Conservation (phyloP, 2,329 filamentous ascomycete species). For the Nakataea oryzae region DNA sequence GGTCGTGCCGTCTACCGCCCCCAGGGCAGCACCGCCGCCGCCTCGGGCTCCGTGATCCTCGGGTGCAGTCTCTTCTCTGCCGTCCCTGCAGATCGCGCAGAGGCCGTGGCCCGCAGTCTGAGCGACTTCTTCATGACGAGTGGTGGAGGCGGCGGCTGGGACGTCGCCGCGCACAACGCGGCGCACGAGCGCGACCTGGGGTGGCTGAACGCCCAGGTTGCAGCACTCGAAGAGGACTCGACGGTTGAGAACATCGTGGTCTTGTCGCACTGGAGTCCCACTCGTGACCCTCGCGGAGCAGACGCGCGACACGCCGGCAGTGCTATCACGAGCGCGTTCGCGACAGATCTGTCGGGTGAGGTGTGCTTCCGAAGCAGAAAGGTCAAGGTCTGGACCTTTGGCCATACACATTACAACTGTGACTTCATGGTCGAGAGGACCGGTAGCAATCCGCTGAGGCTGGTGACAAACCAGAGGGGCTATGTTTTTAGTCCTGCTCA, state of each 20-base stretch:
- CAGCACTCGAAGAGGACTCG: constrained; percentile 10
- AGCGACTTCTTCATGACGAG: constrained; percentile 42
- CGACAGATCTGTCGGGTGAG: constrained; percentile 25
- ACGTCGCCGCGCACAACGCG: constrained; percentile 22
- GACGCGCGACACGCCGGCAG: constrained; percentile 23
- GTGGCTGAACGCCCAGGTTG: constrained; percentile 30
- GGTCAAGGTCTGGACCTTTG: constrained; percentile 35
- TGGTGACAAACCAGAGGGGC: constrained; percentile 14
- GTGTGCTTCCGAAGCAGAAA: constrained; percentile 20
- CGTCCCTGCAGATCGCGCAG: constrained; percentile 24
- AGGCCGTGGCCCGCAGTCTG: constrained; percentile 28
- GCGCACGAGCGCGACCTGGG: constrained; percentile 26
- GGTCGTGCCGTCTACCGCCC: constrained; percentile 18
- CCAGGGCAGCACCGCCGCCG: constrained; percentile 11
- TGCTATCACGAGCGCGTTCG: constrained; percentile 20
- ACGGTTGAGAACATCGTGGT: constrained; percentile 20
- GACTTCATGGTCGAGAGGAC: constrained; percentile 18
- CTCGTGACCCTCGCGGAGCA: constrained; percentile 17
- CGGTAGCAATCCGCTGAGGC: constrained; percentile 14
- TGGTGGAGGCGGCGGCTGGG: constrained; percentile 25
- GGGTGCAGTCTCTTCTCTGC: constrained; percentile 36
- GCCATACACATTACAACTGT: constrained; percentile 38
- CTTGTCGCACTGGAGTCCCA: constrained; percentile 32
- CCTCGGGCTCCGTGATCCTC: constrained; percentile 13
- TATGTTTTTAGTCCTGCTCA: constrained; percentile 21